These are phyloP conservation scores for Rhodotorula taiwanensis DNA, from an alignment of 768 basidiomycete species.

Conservation along the genomic window DNA sequence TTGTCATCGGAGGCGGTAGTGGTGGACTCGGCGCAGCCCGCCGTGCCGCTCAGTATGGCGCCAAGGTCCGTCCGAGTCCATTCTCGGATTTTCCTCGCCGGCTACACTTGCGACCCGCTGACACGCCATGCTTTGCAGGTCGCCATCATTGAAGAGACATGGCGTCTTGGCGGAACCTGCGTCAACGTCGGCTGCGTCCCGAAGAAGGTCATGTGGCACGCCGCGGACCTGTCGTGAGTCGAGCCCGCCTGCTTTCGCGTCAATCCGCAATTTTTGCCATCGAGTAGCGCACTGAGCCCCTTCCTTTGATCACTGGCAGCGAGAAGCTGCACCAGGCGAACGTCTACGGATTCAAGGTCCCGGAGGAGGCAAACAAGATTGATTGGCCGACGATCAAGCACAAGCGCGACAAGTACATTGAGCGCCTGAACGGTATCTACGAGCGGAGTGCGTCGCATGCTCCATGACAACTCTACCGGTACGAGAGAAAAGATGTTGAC, in stretches of 20 bases:
- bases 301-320: too few species aligned
- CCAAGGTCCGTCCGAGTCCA: slow-evolving; percentile 62
- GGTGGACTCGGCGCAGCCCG: slow-evolving; percentile 85
- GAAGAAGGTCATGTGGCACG: slow-evolving; percentile 99
- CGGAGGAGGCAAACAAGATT: slow-evolving; percentile 50
- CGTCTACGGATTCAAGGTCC: slow-evolving; percentile 51
- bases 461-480: not conserved
- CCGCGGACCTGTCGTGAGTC: slow-evolving; percentile 55
- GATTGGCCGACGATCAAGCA: slow-evolving; percentile 86
- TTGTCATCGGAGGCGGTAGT: slow-evolving; percentile 55
- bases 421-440: slow-evolving; percentile 80
- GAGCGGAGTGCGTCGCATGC: slow-evolving; percentile 52
- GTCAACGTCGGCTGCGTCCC: slow-evolving; percentile 61
- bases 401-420: slow-evolving; percentile 92
- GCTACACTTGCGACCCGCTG: too few species aligned
- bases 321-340: slow-evolving; percentile 74
- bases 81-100: too few species aligned
- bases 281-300: too few species aligned
- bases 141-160: slow-evolving; percentile 72
- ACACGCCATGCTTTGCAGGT: not conserved
- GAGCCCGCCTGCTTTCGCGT: too few species aligned
- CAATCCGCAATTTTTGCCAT: too few species aligned
- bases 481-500: too few species aligned
- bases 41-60: slow-evolving; percentile 83
- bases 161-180: slow-evolving; percentile 57